These are phyloP conservation scores for Tripterygium wilfordii DNA, from an alignment of 177 flowering plant species.

Conservation along the genomic window DNA sequence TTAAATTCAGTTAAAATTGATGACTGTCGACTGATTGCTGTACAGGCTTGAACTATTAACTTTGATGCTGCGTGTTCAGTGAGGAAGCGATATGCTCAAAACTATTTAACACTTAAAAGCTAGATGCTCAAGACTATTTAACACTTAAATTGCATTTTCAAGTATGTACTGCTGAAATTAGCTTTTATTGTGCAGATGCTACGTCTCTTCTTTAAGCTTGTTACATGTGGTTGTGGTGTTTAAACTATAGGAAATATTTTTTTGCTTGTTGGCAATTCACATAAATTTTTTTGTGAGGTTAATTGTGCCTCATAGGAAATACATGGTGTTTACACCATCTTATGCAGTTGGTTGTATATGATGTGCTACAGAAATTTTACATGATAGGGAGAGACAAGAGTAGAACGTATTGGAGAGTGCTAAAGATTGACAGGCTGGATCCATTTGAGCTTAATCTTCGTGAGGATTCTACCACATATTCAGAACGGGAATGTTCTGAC, in stretches of 20 bases:
- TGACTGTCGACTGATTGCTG: no score
- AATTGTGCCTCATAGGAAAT: not conserved
- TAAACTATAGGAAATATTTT: not conserved
- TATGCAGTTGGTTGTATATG: not conserved
- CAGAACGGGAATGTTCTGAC: conserved; percentile 39
- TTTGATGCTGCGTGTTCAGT: no score
- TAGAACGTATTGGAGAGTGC: conserved; percentile 46
- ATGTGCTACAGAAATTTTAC: conserved; percentile 37
- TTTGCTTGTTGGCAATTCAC: not conserved
- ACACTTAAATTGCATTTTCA: not conserved
- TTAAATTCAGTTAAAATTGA: no score
- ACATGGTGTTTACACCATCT: not conserved
- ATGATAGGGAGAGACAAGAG: conserved; percentile 48
- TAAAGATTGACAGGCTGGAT: conserved; percentile 44
- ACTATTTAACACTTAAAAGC: no score
- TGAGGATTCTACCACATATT: conserved; percentile 43
- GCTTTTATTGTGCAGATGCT: no score
- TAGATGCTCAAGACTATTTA: no score
- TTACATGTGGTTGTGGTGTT: not conserved
- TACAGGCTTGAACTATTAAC: no score
- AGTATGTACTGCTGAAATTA: no score
- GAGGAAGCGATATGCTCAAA: no score
- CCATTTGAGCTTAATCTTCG: conserved; percentile 37
- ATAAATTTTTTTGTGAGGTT: not conserved
- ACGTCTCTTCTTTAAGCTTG: not conserved